A percentile compares a stretch with the other conserved stretches of the same genome.
Conservation (phyloP, 495 filamentous ascomycete genomes). For the Penicillium atrosanguineum region DNA sequence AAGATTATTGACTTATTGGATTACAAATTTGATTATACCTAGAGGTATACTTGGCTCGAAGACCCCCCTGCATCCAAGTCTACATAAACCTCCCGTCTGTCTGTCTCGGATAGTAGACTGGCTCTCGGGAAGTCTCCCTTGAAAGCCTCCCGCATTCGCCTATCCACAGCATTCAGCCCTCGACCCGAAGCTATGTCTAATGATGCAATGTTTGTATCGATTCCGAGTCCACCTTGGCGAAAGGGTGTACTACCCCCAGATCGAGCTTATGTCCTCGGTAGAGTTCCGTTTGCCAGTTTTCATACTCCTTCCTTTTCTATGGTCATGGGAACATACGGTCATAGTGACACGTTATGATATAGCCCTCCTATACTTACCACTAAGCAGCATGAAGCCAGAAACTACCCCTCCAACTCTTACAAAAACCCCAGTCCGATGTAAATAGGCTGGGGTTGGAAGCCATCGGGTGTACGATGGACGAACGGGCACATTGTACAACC, state of each 20-base stretch:
- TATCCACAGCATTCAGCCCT: conserved; percentile 14
- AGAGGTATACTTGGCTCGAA: not conserved
- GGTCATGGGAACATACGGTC: not conserved
- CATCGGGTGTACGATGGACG: conserved; percentile 13
- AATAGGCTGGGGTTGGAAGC: conserved; percentile 16
- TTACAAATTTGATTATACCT: not conserved
- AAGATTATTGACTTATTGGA: not conserved
- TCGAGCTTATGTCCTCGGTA: not conserved
- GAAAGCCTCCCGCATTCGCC: conserved; percentile 3
- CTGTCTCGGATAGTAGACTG: conserved; percentile 30
- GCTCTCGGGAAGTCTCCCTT: conserved; percentile 15
- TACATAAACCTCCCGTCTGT: conserved; percentile 16
- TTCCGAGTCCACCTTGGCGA: not conserved
- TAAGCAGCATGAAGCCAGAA: not conserved
- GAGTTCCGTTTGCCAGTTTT: not conserved
- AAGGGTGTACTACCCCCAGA: not conserved
- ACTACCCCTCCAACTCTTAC: not conserved
- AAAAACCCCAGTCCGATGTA: not conserved
- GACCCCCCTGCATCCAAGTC: conserved; percentile 6
- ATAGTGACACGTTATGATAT: not conserved
- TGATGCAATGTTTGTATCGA: conserved; percentile 8
- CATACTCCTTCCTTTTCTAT: not conserved
- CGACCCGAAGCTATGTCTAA: conserved; percentile 9
- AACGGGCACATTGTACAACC: conserved; percentile 22
- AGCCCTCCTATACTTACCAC: not conserved